Percentiles rank a stretch among this genome's conserved stretches.
Conservation (phyloP, 2,329 filamentous ascomycete genomes). For the Xylariaceae sp. region DNA sequence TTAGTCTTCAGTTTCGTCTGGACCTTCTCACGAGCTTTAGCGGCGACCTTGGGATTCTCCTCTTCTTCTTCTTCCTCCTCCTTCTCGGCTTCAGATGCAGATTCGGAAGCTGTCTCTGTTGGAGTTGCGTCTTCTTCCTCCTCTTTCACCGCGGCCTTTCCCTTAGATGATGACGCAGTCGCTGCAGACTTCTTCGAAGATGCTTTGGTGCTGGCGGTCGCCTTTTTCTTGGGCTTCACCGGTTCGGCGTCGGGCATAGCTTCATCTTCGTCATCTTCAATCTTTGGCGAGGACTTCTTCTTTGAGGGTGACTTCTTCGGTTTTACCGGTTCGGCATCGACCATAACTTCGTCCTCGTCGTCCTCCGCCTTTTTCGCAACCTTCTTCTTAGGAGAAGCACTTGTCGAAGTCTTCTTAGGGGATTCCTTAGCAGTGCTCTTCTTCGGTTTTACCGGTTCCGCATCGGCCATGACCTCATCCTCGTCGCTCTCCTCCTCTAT, state of each 20-base stretch:
- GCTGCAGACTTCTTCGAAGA: slow-evolving; percentile 9
- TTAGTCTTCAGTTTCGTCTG: slow-evolving; percentile 68
- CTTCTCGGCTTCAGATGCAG: slow-evolving; percentile 47
- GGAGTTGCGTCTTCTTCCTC: slow-evolving; percentile 35
- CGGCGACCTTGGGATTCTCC: slow-evolving; percentile 64
- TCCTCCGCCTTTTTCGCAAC: slow-evolving; percentile 7
- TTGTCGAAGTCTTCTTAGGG: slow-evolving; percentile 29
- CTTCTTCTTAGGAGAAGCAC: slow-evolving; percentile 25
- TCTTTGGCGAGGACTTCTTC: slow-evolving; percentile 40
- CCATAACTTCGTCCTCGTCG: slow-evolving; percentile 41
- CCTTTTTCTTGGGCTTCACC: slow-evolving; percentile 29
- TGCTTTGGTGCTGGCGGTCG: slow-evolving; percentile 25
- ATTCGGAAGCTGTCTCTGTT: slow-evolving; percentile 42
- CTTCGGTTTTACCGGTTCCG: slow-evolving; percentile 27
- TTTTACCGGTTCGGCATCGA: slow-evolving; percentile 28
- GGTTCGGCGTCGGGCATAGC: slow-evolving; percentile 33
- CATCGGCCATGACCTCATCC: slow-evolving; percentile 36
- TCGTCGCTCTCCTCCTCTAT: slow-evolving; percentile 50
- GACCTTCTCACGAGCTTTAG: slow-evolving; percentile 73
- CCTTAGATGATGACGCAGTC: slow-evolving; percentile 22
- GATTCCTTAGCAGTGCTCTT: slow-evolving; percentile 29
- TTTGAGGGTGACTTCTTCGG: slow-evolving; percentile 32
- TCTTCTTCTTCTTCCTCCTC: slow-evolving; percentile 40
- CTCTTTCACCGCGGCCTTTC: slow-evolving; percentile 20
- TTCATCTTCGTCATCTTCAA: slow-evolving; percentile 46